phyloP scores from a whole-genome alignment of 306 rosid genomes.

The Gastrolobium bilobum region DNA sequence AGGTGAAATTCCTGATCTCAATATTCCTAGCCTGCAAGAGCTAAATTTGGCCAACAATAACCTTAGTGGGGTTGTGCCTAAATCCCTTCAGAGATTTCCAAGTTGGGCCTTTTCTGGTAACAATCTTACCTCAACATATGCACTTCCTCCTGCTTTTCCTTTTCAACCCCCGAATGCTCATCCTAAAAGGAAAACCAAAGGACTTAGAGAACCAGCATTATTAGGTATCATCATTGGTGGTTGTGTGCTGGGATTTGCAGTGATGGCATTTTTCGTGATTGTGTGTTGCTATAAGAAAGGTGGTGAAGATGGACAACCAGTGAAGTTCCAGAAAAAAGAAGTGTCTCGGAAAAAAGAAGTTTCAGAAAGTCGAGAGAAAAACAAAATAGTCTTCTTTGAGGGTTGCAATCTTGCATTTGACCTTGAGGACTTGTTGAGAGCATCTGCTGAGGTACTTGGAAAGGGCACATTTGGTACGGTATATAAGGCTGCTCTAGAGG shows the following conservation, averaged over 20 bases:
- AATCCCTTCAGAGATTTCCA: constrained; percentile 73
- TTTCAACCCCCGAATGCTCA: constrained; percentile 48
- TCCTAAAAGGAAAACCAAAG: constrained; percentile 55
- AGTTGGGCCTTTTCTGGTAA: constrained; percentile 71
- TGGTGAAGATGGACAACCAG: constrained; percentile 36
- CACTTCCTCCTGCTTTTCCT: constrained; percentile 57
- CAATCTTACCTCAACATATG: constrained; percentile 53
- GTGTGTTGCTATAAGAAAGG: constrained; percentile 52
- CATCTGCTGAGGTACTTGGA: constrained; percentile 96
- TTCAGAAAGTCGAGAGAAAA: constrained; percentile 58
- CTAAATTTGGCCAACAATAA: constrained; percentile 73
- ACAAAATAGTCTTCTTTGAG: constrained; percentile 75
- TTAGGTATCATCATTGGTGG: constrained; percentile 73
- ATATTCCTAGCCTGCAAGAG: constrained; percentile 62
- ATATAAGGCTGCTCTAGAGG: constrained; percentile 89
- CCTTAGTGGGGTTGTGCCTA: constrained; percentile 75
- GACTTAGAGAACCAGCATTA: constrained; percentile 64
- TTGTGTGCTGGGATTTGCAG: constrained; percentile 59
- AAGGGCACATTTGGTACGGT: constrained; percentile 89
- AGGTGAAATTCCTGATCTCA: constrained; percentile 77
- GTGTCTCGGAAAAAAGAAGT: constrained; percentile 50
- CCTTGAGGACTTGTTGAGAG: constrained; percentile 87
- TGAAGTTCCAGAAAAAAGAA: constrained; percentile 61
- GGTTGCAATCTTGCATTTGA: constrained; percentile 77
- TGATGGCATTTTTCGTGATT: constrained; percentile 57